A percentile compares a stretch with the other conserved stretches of the same genome.
Evolutionary conservation across 352 stramenopile species (phyloP).

Genomic region (Elongisporangium anandrum): DNA sequence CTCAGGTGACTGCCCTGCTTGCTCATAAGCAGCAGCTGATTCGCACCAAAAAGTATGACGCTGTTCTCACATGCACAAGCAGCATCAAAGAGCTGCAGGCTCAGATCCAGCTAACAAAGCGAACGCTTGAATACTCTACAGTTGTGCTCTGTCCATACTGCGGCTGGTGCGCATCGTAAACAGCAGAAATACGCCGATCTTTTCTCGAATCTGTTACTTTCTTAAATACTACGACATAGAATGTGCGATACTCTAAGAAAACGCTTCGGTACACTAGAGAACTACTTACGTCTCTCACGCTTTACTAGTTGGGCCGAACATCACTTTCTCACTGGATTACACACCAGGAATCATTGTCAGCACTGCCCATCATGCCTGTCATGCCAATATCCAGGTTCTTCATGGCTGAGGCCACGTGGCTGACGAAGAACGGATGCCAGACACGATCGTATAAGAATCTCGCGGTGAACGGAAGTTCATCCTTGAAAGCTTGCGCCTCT

Average conservation of each 20-base stretch:
- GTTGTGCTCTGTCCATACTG: constrained; percentile 45
- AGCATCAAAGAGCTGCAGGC: constrained; percentile 16
- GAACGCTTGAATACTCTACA: constrained; percentile 32
- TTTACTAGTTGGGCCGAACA: not conserved
- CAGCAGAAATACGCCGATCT: constrained; percentile 9
- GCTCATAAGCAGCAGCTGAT: constrained; percentile 24
- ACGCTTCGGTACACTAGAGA: constrained; percentile 1
- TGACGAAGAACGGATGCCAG: constrained; percentile 69
- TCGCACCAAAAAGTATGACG: constrained; percentile 26
- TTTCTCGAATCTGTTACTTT: no score
- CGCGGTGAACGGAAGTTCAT: constrained; percentile 68
- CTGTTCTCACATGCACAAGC: constrained; percentile 21
- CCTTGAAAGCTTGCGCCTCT: constrained; percentile 55
- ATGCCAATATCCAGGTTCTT: constrained; percentile 53
- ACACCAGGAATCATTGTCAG: constrained; percentile 5
- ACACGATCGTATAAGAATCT: constrained; percentile 79
- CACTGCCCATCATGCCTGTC: constrained; percentile 19
- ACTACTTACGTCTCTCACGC: not conserved
- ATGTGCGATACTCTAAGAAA: constrained; percentile 1
- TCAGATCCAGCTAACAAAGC: constrained; percentile 18
- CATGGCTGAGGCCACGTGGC: constrained; percentile 67
- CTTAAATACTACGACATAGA: constrained; percentile 1
- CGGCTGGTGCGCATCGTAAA: constrained; percentile 14
- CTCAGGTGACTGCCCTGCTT: not conserved
- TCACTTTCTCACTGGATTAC: not conserved